Conservation (phyloP, 2,329 filamentous ascomycete genomes). For the Fusarium scirpi region DNA sequence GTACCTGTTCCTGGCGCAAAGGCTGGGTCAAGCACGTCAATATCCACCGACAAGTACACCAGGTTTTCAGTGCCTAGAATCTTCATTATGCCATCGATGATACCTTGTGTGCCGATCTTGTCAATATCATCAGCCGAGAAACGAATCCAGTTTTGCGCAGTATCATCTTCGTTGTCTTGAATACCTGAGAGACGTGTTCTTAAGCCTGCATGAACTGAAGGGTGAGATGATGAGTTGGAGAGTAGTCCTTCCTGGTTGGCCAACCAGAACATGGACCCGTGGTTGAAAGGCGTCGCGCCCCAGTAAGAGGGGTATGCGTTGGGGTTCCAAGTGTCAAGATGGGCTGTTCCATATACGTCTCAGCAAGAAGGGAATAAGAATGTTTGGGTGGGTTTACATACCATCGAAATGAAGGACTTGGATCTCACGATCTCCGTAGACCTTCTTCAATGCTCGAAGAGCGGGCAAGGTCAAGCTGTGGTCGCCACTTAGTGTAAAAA, state of each 20-base stretch:
- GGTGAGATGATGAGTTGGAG: slow-evolving; percentile 74
- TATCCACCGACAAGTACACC: slow-evolving; percentile 84
- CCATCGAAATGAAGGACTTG: slow-evolving; percentile 80
- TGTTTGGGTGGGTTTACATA: slow-evolving; percentile 1
- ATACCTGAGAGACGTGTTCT: slow-evolving; percentile 78
- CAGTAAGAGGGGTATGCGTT: slow-evolving; percentile 83
- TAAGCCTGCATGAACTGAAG: slow-evolving; percentile 83
- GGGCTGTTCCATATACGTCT: slow-evolving; percentile 53
- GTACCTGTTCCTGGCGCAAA: slow-evolving; percentile 82
- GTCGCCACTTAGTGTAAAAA: slow-evolving; percentile 79
- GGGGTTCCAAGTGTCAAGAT: slow-evolving; percentile 89
- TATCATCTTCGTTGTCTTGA: slow-evolving; percentile 79
- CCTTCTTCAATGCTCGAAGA: slow-evolving; percentile 72
- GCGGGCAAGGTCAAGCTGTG: slow-evolving; percentile 78
- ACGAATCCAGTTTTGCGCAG: slow-evolving; percentile 80
- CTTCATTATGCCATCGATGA: slow-evolving; percentile 77
- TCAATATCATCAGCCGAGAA: slow-evolving; percentile 88
- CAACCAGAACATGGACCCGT: slow-evolving; percentile 93
- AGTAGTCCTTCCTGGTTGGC: slow-evolving; percentile 85
- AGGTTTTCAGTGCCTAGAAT: slow-evolving; percentile 80
- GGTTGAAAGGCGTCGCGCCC: slow-evolving; percentile 75
- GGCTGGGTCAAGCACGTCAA: slow-evolving; percentile 84
- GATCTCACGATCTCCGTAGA: slow-evolving; percentile 69
- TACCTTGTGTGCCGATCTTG: slow-evolving; percentile 77
- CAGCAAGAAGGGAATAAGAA: background rate